A percentile compares a stretch with the other conserved stretches of the same genome.
These are phyloP conservation scores for Trichosanthes cucumerina DNA, from an alignment of 306 rosid species.

Conservation along the genomic window DNA sequence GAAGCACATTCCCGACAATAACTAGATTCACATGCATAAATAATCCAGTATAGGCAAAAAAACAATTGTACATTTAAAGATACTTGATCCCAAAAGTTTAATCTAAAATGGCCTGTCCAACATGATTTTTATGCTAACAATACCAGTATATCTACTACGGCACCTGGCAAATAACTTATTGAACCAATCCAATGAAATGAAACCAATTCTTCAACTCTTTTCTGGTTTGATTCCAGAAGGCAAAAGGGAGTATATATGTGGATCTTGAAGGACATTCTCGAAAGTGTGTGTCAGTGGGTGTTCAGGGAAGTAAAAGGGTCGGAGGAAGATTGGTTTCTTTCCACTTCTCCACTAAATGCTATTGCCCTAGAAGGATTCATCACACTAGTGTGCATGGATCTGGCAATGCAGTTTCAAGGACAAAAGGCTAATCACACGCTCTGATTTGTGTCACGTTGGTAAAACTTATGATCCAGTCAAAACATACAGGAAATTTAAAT, in stretches of 20 bases:
- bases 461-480: background rate
- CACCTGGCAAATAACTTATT: background rate
- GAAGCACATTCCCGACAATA: constrained; percentile 7
- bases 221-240: background rate
- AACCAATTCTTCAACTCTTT: background rate
- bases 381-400: background rate
- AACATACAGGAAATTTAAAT: background rate
- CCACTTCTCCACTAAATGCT: background rate
- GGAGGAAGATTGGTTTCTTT: background rate
- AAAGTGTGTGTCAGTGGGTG: background rate
- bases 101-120: background rate
- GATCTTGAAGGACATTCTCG: background rate
- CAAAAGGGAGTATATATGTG: background rate
- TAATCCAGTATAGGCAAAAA: background rate
- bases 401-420: background rate
- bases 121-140: too few species aligned
- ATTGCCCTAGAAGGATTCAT: background rate
- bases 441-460: background rate
- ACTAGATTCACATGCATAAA: constrained; percentile 7
- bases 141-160: background rate
- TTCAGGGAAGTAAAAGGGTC: too few species aligned
- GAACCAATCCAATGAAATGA: background rate
- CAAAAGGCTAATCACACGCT: background rate
- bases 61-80: background rate
- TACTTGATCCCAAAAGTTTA: background rate